Percentiles rank a stretch among this genome's conserved stretches.
Conservation (phyloP, 768 basidiomycete species). For the Piloderma croceum region DNA sequence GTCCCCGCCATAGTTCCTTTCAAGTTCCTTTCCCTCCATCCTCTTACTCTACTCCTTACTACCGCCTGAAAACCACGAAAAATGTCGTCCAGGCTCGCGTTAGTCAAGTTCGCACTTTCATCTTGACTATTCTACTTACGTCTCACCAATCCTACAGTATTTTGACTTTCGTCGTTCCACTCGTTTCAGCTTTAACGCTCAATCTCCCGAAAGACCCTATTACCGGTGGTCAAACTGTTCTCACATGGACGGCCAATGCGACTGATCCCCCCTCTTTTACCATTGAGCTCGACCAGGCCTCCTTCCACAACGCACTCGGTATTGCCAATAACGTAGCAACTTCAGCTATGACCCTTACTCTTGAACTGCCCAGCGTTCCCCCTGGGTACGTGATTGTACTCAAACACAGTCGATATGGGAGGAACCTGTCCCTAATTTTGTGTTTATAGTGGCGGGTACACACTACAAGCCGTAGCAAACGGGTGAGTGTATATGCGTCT, state of each 20-base stretch:
- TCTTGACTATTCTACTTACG: constrained; percentile 1
- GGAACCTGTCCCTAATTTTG: not conserved
- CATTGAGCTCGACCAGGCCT: constrained; percentile 41
- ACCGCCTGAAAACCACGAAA: constrained; percentile 22
- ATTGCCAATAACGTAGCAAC: constrained; percentile 51
- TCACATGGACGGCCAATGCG: constrained; percentile 41
- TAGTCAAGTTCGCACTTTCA: constrained; percentile 8
- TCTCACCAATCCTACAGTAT: constrained; percentile 24
- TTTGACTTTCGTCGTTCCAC: constrained; percentile 40
- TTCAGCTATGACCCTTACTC: constrained; percentile 22
- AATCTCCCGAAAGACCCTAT: constrained; percentile 28
- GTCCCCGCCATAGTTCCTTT: no score
- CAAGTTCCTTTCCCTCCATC: not conserved
- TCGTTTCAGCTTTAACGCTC: constrained; percentile 42
- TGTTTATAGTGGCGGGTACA: constrained; percentile 40
- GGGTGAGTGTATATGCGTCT: constrained; percentile 22
- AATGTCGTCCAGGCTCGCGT: constrained; percentile 52
- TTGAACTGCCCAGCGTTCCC: constrained; percentile 46
- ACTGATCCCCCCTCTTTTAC: constrained; percentile 43
- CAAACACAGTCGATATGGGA: not conserved
- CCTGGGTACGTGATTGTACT: constrained; percentile 44
- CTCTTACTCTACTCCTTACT: constrained; percentile 18
- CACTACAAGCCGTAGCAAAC: constrained; percentile 39
- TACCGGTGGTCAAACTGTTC: constrained; percentile 29
- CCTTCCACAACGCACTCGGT: constrained; percentile 50